phyloP scores from a whole-genome alignment of 192 early-diverging fungal species.

The Irineochytrium annulatum region DNA sequence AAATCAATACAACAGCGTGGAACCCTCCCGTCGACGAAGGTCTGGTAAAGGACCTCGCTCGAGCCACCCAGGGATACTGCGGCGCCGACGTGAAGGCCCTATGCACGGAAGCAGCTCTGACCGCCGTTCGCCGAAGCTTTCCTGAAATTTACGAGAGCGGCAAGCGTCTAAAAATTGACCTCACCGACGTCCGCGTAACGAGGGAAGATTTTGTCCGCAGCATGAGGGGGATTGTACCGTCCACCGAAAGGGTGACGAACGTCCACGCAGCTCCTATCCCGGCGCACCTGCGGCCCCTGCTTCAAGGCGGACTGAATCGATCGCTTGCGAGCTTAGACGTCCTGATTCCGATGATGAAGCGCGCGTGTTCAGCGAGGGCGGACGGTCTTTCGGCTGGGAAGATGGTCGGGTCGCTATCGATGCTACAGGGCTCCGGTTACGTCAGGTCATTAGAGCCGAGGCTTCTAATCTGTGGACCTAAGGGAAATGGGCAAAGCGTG shows the following conservation, averaged over 20 bases:
- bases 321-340: constrained; percentile 8
- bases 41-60: constrained; percentile 46
- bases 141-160: constrained; percentile 66
- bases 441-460: constrained; percentile 50
- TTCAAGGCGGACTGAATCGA: constrained; percentile 22
- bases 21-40: constrained; percentile 41
- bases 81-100: constrained; percentile 69
- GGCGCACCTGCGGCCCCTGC: constrained; percentile 29
- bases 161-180: constrained; percentile 51
- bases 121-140: constrained; percentile 58
- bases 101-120: constrained; percentile 69
- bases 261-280: constrained; percentile 43
- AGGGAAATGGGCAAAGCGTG: constrained; percentile 57
- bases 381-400: constrained; percentile 7
- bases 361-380: constrained; percentile 10
- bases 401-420: not conserved
- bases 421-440: constrained; percentile 4
- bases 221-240: constrained; percentile 38
- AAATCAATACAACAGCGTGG: constrained; percentile 55
- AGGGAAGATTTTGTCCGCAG: constrained; percentile 51
- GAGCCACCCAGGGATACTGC: constrained; percentile 58
- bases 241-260: constrained; percentile 39
- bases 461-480: constrained; percentile 51
- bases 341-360: constrained; percentile 18
- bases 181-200: constrained; percentile 45